Base-by-base conservation (phyloP, 2,329 filamentous ascomycete genomes). In the Rhexocercosporidium sp. region DNA sequence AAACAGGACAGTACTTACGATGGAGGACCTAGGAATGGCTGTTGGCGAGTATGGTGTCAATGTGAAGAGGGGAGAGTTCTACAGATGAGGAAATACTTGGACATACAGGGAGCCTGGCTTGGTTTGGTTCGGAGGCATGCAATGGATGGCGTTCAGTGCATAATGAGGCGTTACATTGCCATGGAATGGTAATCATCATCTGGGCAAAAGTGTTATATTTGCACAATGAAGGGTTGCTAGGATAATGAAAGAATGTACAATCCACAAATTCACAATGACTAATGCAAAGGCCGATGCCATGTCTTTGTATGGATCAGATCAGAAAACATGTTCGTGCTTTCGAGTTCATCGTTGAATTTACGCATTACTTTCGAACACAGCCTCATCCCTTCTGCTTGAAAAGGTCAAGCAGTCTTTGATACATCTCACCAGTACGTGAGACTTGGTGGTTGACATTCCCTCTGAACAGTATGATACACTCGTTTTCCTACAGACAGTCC, bases 21-120 rank as follows among this genome's bases (percentile, higher is more conserved):
- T 99, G 96, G 96, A 99, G 81, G 96, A 99, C 79, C 80, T 99
- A 75, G 96, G 96, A 18, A 98, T 98, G 94, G 96, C 96, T 0
- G 95, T 98, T 34, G 92, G 92, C 37, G 96, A 99, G 83, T 99
- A 98, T 78, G 96, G 96, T 1, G 94, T 99, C 62, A 99, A 97
- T 78, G 92, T 98, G 62, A 98, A 97, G 88, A 87, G 96, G 71
- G 94, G 95, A 77, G 96, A 99, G 82, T 99, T 98, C 78, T 99
- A 99, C 79, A 87, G 94, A 75, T 97, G 74, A 79, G 57, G 6
- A 16, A 25, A 39, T 41, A 25, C 49, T 54, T 44, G 29, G n/a
- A 62, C 41, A 59, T 61, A 20, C 16, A 56, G 44, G 57, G 20
- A 47, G 39, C 39, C 16, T 16, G 46, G 41, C 22, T 59, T 27